phyloP scores from a whole-genome alignment of 495 filamentous ascomycete genomes.

The Talaromyces liani region DNA sequence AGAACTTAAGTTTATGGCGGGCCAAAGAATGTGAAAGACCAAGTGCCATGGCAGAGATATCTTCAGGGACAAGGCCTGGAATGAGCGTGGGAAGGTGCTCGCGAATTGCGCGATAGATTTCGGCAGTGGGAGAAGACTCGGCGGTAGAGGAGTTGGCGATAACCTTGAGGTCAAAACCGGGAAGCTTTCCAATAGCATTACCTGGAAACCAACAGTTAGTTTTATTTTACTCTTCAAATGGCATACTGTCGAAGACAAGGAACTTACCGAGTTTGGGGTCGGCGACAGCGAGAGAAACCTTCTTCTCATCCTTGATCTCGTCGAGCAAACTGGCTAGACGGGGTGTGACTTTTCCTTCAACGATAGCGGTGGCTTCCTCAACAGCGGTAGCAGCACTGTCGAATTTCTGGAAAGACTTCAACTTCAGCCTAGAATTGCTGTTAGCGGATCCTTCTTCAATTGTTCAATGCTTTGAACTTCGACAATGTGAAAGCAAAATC shows the following conservation, averaged over 20 bases:
- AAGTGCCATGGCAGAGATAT: constrained; percentile 85
- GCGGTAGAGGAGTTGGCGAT: constrained; percentile 80
- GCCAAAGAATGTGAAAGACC: constrained; percentile 96
- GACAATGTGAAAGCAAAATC: neutral
- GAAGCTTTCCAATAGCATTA: constrained; percentile 86
- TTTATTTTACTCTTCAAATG: neutral
- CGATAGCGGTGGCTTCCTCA: constrained; percentile 78
- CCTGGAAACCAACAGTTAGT: constrained; percentile 29
- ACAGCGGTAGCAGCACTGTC: constrained; percentile 80
- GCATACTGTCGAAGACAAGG: neutral
- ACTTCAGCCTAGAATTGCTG: constrained; percentile 58
- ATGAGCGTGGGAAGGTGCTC: constrained; percentile 85
- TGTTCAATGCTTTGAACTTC: neutral
- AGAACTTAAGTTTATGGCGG: constrained; percentile 98
- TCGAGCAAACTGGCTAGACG: constrained; percentile 75
- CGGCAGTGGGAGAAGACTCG: constrained; percentile 50
- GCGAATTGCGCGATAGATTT: constrained; percentile 90
- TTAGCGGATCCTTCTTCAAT: neutral
- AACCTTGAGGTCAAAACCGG: constrained; percentile 73
- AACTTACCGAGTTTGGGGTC: constrained; percentile 79
- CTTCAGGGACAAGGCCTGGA: constrained; percentile 75
- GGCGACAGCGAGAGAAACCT: constrained; percentile 87
- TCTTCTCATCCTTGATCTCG: constrained; percentile 94
- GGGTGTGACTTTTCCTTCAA: constrained; percentile 94
- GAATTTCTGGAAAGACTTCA: constrained; percentile 96